These are phyloP conservation scores for Zygoascus biomembranicola DNA, from an alignment of 805 yeast genomes.

Conservation along the genomic window DNA sequence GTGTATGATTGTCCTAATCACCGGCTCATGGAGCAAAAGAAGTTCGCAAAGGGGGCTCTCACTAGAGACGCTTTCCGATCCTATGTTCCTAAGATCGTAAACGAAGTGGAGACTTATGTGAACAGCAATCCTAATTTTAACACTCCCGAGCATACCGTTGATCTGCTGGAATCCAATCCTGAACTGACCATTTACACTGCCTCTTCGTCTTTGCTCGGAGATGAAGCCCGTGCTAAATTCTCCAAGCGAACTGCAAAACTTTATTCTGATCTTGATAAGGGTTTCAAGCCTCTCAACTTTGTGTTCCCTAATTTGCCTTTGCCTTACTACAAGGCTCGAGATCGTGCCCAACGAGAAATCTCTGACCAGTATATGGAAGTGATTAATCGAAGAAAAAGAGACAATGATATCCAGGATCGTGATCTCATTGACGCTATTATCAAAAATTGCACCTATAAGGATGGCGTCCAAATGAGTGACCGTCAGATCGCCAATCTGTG, in stretches of 20 bases:
- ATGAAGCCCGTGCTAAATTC: constrained; percentile 78
- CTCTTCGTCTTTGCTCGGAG: constrained; percentile 82
- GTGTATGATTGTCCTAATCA: constrained; percentile 93
- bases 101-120: constrained; percentile 67
- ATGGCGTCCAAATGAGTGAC: constrained; percentile 91
- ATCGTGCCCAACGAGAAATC: constrained; percentile 76
- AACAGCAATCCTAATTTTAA: constrained; percentile 40
- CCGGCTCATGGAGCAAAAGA: constrained; percentile 96
- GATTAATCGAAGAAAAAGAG: constrained; percentile 62
- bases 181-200: constrained; percentile 97
- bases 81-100: constrained; percentile 82
- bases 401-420: constrained; percentile 72
- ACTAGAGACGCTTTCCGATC: constrained; percentile 73
- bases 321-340: constrained; percentile 77
- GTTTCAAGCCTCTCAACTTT: constrained; percentile 92
- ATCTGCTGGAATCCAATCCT: constrained; percentile 77
- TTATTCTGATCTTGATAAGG: constrained; percentile 89
- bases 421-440: constrained; percentile 86
- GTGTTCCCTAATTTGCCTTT: constrained; percentile 92
- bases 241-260: constrained; percentile 76
- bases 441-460: constrained; percentile 78
- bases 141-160: constrained; percentile 25
- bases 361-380: constrained; percentile 73
- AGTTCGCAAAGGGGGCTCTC: constrained; percentile 85
- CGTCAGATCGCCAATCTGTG: constrained; percentile 87